Conservation (phyloP, 352 stramenopile species). For the Detonula confervacea region DNA sequence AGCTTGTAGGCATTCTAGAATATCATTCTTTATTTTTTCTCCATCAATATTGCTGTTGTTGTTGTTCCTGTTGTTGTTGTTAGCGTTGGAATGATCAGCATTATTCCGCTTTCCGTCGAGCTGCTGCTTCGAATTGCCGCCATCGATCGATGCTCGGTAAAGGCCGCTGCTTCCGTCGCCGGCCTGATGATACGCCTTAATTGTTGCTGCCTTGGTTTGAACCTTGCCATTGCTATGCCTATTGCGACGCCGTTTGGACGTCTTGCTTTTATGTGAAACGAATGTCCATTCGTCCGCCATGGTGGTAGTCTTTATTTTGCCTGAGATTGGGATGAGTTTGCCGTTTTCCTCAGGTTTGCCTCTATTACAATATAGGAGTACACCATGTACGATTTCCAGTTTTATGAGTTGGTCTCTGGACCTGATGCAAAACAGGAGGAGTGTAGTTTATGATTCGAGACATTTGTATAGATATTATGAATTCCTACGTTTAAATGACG, state of each 20-base stretch:
- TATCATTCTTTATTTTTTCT: constrained; percentile 25
- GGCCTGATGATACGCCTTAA: too few relatives aligned
- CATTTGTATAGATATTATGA: neutral
- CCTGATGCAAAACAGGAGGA: too few relatives aligned
- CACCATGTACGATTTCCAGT: too few relatives aligned
- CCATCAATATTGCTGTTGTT: constrained; percentile 3
- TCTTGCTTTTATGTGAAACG: neutral
- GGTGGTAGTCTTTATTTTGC: neutral
- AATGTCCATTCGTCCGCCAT: constrained; percentile 27
- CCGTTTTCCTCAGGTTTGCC: too few relatives aligned
- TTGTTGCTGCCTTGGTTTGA: neutral
- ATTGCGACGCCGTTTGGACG: constrained; percentile 2
- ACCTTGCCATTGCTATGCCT: neutral
- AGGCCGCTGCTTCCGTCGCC: constrained; percentile 3
- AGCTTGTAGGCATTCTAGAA: constrained; percentile 32
- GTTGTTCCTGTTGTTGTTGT: neutral
- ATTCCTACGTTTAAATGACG: neutral
- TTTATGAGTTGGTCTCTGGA: too few relatives aligned
- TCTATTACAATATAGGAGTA: too few relatives aligned
- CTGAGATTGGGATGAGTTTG: neutral
- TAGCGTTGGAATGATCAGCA: neutral
- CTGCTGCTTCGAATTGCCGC: neutral
- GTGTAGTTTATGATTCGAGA: too few relatives aligned
- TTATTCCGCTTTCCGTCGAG: neutral
- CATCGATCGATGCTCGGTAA: neutral